A percentile compares a stretch with the other conserved stretches of the same genome.
Evolutionary conservation across 2,329 filamentous ascomycete species (phyloP).

Genomic region (Achaetomium macrosporum): DNA sequence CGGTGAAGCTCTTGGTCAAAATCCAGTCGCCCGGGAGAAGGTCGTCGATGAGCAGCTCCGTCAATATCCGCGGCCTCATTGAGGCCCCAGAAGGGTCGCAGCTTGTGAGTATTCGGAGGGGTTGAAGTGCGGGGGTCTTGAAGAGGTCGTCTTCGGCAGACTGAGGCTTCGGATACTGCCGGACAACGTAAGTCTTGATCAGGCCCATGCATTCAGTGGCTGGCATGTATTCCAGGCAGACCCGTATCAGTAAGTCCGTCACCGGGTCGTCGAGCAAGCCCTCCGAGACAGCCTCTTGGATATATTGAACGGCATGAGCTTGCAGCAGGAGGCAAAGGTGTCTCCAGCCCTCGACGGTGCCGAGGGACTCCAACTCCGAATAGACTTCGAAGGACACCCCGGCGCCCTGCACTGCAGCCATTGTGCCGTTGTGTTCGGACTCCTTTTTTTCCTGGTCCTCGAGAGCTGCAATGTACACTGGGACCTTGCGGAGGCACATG

Average conservation of each 20-base stretch:
- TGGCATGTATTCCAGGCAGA: constrained; percentile 35
- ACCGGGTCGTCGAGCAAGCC: constrained; percentile 39
- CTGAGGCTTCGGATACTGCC: constrained; percentile 31
- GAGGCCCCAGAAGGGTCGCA: constrained; percentile 7
- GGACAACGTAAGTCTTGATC: constrained; percentile 31
- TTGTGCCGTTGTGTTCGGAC: constrained; percentile 33
- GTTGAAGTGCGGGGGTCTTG: constrained; percentile 29
- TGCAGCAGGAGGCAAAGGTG: constrained; percentile 41
- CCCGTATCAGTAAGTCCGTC: constrained; percentile 35
- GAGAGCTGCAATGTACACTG: constrained; percentile 41
- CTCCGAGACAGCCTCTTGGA: constrained; percentile 38
- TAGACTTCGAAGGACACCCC: constrained; percentile 42
- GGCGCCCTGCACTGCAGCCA: constrained; percentile 31
- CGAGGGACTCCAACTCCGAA: constrained; percentile 42
- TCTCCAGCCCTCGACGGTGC: constrained; percentile 39
- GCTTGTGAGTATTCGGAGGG: constrained; percentile 25
- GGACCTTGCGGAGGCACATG: constrained; percentile 45
- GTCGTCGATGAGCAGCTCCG: constrained; percentile 31
- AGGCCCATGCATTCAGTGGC: constrained; percentile 38
- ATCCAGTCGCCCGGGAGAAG: constrained; percentile 40
- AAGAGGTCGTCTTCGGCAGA: constrained; percentile 24
- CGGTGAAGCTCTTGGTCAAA: constrained; percentile 36
- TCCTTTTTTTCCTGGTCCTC: constrained; percentile 37
- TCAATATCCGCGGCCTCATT: constrained; percentile 35
- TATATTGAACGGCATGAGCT: constrained; percentile 40